These are phyloP conservation scores for Cladosporium phlei DNA, from an alignment of 2,329 filamentous ascomycete species.

Conservation along the genomic window DNA sequence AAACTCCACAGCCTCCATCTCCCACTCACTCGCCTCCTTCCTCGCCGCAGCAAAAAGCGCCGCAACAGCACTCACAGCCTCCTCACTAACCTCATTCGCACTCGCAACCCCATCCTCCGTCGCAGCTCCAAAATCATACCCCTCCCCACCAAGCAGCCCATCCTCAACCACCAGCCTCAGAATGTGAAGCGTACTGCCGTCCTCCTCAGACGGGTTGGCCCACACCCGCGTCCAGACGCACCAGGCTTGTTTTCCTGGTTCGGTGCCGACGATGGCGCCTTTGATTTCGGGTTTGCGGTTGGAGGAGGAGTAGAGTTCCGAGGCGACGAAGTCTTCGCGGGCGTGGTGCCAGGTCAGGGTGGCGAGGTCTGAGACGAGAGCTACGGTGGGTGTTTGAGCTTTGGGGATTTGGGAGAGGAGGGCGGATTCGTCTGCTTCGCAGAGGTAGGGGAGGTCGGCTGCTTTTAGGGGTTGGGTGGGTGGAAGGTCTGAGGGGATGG, in stretches of 20 bases:
- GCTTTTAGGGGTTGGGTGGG: slow-evolving; percentile 45
- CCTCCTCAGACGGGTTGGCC: slow-evolving; percentile 50
- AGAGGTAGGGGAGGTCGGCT: slow-evolving; percentile 57
- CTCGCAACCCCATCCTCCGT: slow-evolving; percentile 19
- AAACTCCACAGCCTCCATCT: slow-evolving; percentile 64
- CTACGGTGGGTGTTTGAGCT: slow-evolving; percentile 46
- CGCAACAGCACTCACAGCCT: slow-evolving; percentile 45
- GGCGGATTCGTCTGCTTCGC: slow-evolving; percentile 59
- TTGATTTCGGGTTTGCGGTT: slow-evolving; percentile 55
- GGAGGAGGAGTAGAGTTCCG: slow-evolving; percentile 60
- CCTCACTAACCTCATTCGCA: slow-evolving; percentile 15
- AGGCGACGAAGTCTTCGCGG: slow-evolving; percentile 72
- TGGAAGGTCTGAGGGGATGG: slow-evolving; percentile 15
- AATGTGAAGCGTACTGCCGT: slow-evolving; percentile 64
- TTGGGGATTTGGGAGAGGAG: slow-evolving; percentile 52
- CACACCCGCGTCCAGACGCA: slow-evolving; percentile 67
- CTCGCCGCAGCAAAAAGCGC: slow-evolving; percentile 64
- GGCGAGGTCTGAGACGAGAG: slow-evolving; percentile 63
- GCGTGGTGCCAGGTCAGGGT: slow-evolving; percentile 72
- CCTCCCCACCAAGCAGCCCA: slow-evolving; percentile 6
- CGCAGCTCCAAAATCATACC: slow-evolving; percentile 24
- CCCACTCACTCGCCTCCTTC: slow-evolving; percentile 66
- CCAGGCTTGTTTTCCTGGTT: slow-evolving; percentile 60
- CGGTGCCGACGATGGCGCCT: slow-evolving; percentile 61
- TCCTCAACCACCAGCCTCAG: slow-evolving; percentile 65